Conservation (phyloP, 495 filamentous ascomycete genomes). For the Durotheca rogersii region DNA sequence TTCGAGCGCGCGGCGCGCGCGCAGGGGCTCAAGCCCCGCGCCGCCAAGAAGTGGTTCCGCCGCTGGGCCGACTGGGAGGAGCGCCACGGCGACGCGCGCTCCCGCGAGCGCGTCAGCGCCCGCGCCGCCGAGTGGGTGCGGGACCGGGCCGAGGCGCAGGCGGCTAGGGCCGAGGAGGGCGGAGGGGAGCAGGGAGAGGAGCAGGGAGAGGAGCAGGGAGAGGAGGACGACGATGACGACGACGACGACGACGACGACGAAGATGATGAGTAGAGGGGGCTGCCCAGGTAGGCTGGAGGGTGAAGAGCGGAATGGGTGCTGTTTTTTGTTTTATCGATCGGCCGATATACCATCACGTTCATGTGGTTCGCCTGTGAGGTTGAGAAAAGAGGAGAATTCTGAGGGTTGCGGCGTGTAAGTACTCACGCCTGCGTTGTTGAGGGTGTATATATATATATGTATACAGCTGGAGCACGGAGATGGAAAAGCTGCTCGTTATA, state of each 20-base stretch:
- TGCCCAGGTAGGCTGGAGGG: not conserved
- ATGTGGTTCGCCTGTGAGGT: no score
- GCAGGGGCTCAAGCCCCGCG: constrained; percentile 68
- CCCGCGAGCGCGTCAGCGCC: constrained; percentile 68
- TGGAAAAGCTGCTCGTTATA: no score
- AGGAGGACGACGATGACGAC: no score
- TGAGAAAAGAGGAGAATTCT: no score
- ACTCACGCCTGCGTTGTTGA: no score
- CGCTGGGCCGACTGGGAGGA: constrained; percentile 81
- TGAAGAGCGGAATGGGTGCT: not conserved
- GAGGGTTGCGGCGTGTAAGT: no score
- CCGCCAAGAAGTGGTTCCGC: constrained; percentile 79
- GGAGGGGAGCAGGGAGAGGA: no score
- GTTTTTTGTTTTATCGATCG: not conserved
- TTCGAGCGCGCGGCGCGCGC: constrained; percentile 76
- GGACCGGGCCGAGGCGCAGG: constrained; percentile 38
- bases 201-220: no score
- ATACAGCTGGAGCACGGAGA: no score
- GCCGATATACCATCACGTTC: no score
- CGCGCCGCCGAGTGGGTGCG: constrained; percentile 67
- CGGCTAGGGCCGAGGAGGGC: constrained; percentile 27
- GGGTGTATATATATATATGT: not conserved
- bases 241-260: constrained; percentile 29
- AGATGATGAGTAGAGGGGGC: constrained; percentile 11
- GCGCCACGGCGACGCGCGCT: constrained; percentile 69